Percentiles rank a stretch among this genome's conserved stretches.
phyloP scores from a whole-genome alignment of 2,329 filamentous ascomycete species.

The Exutisphaerella laricina region DNA sequence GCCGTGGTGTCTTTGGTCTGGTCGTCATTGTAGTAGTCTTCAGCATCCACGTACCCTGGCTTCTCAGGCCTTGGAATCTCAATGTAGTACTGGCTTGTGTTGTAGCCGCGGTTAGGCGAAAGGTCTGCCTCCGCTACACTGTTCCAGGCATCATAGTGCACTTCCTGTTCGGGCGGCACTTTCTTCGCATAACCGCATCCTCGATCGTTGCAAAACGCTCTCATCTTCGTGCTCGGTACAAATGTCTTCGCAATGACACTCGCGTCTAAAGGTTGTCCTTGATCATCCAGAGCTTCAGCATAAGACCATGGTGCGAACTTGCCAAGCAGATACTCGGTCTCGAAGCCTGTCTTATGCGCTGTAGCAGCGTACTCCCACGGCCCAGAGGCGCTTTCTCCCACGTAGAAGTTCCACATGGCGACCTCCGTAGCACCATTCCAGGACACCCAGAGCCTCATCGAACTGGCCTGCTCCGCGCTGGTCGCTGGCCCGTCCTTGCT shows the following conservation, averaged over 20 bases:
- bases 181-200: constrained; percentile 28
- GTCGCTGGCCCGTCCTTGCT: constrained; percentile 30
- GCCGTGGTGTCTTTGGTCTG: neutral
- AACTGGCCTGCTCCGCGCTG: constrained; percentile 15
- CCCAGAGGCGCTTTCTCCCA: constrained; percentile 32
- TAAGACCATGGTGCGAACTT: constrained; percentile 28
- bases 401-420: constrained; percentile 48
- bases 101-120: constrained; percentile 30
- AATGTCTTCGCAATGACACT: constrained; percentile 35
- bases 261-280: constrained; percentile 29
- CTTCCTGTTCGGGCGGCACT: constrained; percentile 19
- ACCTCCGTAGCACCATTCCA: constrained; percentile 50
- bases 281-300: constrained; percentile 31
- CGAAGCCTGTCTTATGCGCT: constrained; percentile 40
- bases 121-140: constrained; percentile 23
- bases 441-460: constrained; percentile 47
- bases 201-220: constrained; percentile 30
- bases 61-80: constrained; percentile 4
- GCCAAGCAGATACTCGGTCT: constrained; percentile 33
- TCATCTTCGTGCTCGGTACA: constrained; percentile 29
- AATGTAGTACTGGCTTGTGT: constrained; percentile 32
- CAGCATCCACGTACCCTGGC: neutral
- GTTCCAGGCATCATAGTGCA: constrained; percentile 23
- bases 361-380: constrained; percentile 38
- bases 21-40: neutral